phyloP scores from a whole-genome alignment of 2,329 filamentous ascomycete genomes.

The Rasamsonia emersonii region DNA sequence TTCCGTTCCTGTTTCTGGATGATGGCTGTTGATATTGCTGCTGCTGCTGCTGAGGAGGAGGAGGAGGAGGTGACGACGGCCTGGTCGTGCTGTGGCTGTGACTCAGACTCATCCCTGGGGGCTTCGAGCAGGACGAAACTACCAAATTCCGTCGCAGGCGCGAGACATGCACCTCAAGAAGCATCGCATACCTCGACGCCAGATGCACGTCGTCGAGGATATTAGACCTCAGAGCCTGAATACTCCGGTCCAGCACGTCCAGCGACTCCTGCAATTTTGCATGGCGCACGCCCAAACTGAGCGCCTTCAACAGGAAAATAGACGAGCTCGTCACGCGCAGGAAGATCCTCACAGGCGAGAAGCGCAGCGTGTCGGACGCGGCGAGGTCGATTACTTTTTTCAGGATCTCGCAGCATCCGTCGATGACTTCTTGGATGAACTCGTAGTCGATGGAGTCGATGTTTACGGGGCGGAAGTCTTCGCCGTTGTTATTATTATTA shows the following conservation, averaged over 20 bases:
- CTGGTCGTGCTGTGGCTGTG: slow-evolving; percentile 9
- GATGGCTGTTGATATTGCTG: too few relatives aligned
- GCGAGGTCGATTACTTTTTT: slow-evolving; percentile 42
- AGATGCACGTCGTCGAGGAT: slow-evolving; percentile 46
- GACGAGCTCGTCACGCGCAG: slow-evolving; percentile 47
- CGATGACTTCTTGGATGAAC: slow-evolving; percentile 49
- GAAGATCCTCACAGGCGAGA: slow-evolving; percentile 46
- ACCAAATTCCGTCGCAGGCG: slow-evolving; percentile 31
- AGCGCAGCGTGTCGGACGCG: slow-evolving; percentile 39
- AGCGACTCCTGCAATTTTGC: slow-evolving; percentile 42
- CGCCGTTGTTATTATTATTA: slow-evolving; percentile 4
- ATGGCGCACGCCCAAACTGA: slow-evolving; percentile 43
- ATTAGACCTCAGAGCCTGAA: slow-evolving; percentile 40
- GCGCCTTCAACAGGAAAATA: slow-evolving; percentile 45
- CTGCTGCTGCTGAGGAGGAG: too few relatives aligned
- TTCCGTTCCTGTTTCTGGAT: too few relatives aligned
- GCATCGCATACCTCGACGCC: slow-evolving; percentile 42
- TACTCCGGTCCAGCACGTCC: slow-evolving; percentile 40
- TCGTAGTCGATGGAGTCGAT: slow-evolving; percentile 42
- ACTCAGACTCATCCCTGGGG: slow-evolving; percentile 5
- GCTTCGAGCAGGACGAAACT: slow-evolving; percentile 13
- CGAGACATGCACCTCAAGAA: slow-evolving; percentile 40
- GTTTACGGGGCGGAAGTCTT: slow-evolving; percentile 25
- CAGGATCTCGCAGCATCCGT: slow-evolving; percentile 45
- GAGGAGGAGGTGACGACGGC: slow-evolving; percentile 12